A percentile compares a stretch with the other conserved stretches of the same genome.
Evolutionary conservation across 495 filamentous ascomycete genomes (phyloP).

Genomic region (Talaromyces thailandensis): DNA sequence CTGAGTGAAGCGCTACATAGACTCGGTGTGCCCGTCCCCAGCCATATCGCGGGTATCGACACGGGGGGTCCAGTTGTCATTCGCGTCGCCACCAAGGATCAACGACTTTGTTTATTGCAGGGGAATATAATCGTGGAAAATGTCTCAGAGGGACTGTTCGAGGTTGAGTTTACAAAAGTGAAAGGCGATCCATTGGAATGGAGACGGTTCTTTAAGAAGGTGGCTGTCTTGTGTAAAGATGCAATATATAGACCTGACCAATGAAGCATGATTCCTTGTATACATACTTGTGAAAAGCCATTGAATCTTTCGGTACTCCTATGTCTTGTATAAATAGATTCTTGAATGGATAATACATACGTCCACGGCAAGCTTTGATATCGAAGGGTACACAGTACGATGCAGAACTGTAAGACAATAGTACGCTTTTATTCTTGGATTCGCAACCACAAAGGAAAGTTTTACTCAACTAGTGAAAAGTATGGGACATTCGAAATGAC

Average conservation of each 20-base stretch:
- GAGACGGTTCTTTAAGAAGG: conserved; percentile 93
- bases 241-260: conserved; percentile 50
- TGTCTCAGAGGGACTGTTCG: conserved; percentile 55
- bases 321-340: neutral
- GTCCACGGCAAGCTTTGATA: neutral
- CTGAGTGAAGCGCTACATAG: conserved; percentile 74
- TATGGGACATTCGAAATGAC: neutral
- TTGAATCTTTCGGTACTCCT: neutral
- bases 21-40: conserved; percentile 67
- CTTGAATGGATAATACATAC: neutral
- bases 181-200: conserved; percentile 97
- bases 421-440: neutral
- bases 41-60: conserved; percentile 25
- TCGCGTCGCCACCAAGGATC: conserved; percentile 68
- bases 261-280: neutral
- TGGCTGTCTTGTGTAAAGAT: conserved; percentile 75
- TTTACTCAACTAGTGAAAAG: neutral
- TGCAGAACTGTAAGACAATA: neutral
- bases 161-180: conserved; percentile 86
- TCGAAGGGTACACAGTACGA: neutral
- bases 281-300: neutral
- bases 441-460: neutral
- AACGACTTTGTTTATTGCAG: conserved; percentile 66
- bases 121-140: conserved; percentile 78
- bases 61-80: conserved; percentile 50